These are phyloP conservation scores for Hibiscus mutabilis DNA, from an alignment of 345 rosid species.

Conservation along the genomic window DNA sequence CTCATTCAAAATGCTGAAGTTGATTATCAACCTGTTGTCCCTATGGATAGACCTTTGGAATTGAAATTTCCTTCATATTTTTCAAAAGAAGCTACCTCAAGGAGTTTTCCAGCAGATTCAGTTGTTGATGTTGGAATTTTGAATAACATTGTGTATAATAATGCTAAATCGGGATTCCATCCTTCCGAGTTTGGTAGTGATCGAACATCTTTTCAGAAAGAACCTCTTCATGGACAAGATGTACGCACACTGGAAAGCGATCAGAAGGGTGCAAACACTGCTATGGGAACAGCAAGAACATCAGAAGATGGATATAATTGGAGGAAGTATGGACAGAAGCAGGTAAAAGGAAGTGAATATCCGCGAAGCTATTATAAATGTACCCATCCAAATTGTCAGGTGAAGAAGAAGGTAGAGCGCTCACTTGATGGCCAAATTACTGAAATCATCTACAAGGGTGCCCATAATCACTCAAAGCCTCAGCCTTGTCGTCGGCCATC, in stretches of 20 bases:
- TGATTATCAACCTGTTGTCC: conserved; percentile 20
- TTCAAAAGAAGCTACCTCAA: conserved; percentile 20
- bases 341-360: conserved; percentile 58
- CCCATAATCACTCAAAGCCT: conserved; percentile 50
- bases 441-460: conserved; percentile 58
- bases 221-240: conserved; percentile 19
- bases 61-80: conserved; percentile 30
- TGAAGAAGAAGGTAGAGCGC: conserved; percentile 56
- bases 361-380: conserved; percentile 67
- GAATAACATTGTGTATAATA: conserved; percentile 14
- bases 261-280: conserved; percentile 20
- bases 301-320: conserved; percentile 61
- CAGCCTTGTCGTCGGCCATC: conserved; percentile 37
- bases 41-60: conserved; percentile 18
- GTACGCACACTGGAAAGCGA: conserved; percentile 16
- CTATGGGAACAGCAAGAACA: conserved; percentile 28
- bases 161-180: conserved; percentile 21
- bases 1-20: conserved; percentile 23
- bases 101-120: conserved; percentile 18
- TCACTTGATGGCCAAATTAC: conserved; percentile 57
- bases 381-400: conserved; percentile 46
- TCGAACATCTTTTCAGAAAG: conserved; percentile 16
- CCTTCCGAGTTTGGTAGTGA: conserved; percentile 17
- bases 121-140: conserved; percentile 16
- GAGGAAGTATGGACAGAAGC: conserved; percentile 69